These are phyloP conservation scores for Stenocarpella maydis DNA, from an alignment of 2,329 filamentous ascomycete genomes.

Conservation along the genomic window DNA sequence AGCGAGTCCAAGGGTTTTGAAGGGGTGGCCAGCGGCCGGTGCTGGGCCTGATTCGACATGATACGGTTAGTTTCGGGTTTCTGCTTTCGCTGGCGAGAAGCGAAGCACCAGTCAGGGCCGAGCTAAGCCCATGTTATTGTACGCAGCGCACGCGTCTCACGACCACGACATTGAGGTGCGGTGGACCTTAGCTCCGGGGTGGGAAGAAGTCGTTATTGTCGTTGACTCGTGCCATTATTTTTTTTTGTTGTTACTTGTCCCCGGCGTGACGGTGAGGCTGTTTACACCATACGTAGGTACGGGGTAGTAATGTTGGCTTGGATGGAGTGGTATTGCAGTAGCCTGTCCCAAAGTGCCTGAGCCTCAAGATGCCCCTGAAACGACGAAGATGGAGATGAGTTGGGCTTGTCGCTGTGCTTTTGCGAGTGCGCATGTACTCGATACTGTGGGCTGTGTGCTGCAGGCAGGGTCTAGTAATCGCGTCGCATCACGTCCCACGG, in stretches of 20 bases:
- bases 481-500: constrained; percentile 23
- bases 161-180: neutral
- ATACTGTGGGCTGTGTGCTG: neutral
- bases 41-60: constrained; percentile 22
- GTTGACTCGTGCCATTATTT: neutral
- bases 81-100: neutral
- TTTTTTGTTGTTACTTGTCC: neutral
- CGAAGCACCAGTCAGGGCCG: constrained; percentile 2
- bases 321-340: constrained; percentile 33
- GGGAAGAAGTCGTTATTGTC: neutral
- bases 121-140: neutral
- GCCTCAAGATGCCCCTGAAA: constrained; percentile 3
- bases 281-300: neutral
- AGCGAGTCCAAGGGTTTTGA: neutral
- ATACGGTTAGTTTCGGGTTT: neutral
- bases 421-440: neutral
- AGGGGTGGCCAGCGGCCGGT: neutral
- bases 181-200: neutral
- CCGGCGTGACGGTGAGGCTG: neutral
- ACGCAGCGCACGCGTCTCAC: constrained; percentile 19
- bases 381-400: neutral
- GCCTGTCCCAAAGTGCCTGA: constrained; percentile 23
- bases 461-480: constrained; percentile 13
- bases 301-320: neutral
- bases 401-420: neutral